phyloP scores from a whole-genome alignment of 2,329 filamentous ascomycete genomes.

The Monosporascus sp. region DNA sequence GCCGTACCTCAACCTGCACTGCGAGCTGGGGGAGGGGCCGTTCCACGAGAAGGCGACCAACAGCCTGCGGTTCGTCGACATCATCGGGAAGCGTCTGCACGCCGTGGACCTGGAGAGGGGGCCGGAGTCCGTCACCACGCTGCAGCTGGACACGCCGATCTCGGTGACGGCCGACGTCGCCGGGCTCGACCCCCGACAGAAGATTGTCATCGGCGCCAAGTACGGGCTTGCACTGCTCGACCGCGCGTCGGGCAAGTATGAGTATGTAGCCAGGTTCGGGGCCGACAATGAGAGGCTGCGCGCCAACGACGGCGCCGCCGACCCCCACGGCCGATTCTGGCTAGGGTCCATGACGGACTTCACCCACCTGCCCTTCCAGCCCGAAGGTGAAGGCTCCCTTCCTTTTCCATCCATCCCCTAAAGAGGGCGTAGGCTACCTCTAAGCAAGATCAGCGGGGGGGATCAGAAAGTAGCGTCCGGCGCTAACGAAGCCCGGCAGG shows the following conservation, averaged over 20 bases:
- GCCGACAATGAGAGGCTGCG: slow-evolving; percentile 48
- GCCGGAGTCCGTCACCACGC: slow-evolving; percentile 56
- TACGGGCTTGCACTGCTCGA: slow-evolving; percentile 76
- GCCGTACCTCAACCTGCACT: slow-evolving; percentile 58
- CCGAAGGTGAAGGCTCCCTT: slow-evolving; percentile 40
- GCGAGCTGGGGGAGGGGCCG: slow-evolving; percentile 67
- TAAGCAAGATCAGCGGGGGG: too few species aligned
- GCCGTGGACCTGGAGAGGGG: slow-evolving; percentile 61
- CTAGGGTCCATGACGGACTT: slow-evolving; percentile 81
- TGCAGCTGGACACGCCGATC: slow-evolving; percentile 48
- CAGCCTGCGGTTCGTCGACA: slow-evolving; percentile 73
- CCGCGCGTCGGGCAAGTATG: slow-evolving; percentile 48
- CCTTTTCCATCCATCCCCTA: background rate
- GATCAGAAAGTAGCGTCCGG: too few species aligned
- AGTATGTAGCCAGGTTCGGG: slow-evolving; percentile 46
- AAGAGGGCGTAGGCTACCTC: too few species aligned
- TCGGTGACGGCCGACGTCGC: slow-evolving; percentile 76
- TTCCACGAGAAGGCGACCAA: slow-evolving; percentile 64
- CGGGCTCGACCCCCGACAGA: slow-evolving; percentile 52
- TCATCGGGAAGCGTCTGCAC: slow-evolving; percentile 71
- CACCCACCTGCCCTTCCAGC: slow-evolving; percentile 48
- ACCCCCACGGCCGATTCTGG: slow-evolving; percentile 78
- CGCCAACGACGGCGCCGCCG: slow-evolving; percentile 78
- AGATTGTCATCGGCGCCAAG: slow-evolving; percentile 75
- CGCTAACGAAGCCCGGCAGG: slow-evolving; percentile 39